These are phyloP conservation scores for Blastobotrys parvus DNA, from an alignment of 805 yeast genomes.

Conservation along the genomic window DNA sequence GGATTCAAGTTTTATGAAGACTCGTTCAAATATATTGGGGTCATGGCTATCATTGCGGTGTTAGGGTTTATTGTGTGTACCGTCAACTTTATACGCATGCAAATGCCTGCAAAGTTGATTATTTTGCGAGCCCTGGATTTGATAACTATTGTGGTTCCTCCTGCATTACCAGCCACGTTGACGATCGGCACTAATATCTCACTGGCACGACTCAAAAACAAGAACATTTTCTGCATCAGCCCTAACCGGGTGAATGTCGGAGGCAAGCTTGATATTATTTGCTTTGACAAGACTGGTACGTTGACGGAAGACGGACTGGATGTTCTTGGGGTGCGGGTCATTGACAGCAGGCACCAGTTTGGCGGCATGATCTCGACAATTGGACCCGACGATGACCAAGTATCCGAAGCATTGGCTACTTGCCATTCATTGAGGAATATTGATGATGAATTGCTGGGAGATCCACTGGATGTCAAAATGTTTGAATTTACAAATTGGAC, in stretches of 20 bases:
- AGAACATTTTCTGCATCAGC: constrained; percentile 76
- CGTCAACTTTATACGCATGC: constrained; percentile 68
- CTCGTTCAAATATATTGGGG: constrained; percentile 92
- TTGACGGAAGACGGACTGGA: constrained; percentile 95
- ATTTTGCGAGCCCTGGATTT: constrained; percentile 85
- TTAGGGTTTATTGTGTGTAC: constrained; percentile 82
- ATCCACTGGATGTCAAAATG: constrained; percentile 90
- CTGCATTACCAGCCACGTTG: constrained; percentile 95
- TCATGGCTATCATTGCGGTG: constrained; percentile 79
- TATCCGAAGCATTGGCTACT: constrained; percentile 49
- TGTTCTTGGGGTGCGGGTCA: constrained; percentile 55
- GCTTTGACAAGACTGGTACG: constrained; percentile 97
- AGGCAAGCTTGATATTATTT: constrained; percentile 81
- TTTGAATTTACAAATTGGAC: constrained; percentile 81
- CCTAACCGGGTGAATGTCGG: constrained; percentile 96
- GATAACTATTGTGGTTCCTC: constrained; percentile 95
- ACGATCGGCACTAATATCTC: constrained; percentile 97
- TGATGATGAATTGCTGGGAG: constrained; percentile 79
- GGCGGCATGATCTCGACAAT: constrained; percentile 14
- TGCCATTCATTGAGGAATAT: constrained; percentile 83
- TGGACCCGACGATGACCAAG: constrained; percentile 18
- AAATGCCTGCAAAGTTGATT: constrained; percentile 60
- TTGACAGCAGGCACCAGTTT: constrained; percentile 11
- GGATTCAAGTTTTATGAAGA: constrained; percentile 91
- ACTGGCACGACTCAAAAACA: constrained; percentile 57